A percentile compares a stretch with the other conserved stretches of the same genome.
phyloP scores from a whole-genome alignment of 2,329 filamentous ascomycete species.

The Didymella lethalis region DNA sequence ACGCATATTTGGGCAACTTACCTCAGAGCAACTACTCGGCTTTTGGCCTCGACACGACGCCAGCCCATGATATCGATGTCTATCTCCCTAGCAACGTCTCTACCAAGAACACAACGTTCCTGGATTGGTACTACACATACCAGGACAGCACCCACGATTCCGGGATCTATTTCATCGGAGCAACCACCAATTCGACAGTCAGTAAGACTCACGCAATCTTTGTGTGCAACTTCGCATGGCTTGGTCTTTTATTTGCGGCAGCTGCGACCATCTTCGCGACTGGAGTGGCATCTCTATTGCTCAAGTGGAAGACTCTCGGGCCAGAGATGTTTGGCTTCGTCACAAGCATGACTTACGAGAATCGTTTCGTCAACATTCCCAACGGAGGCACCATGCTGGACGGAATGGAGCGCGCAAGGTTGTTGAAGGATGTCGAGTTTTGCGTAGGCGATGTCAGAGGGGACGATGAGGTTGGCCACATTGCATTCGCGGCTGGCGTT shows the following conservation, averaged over 20 bases:
- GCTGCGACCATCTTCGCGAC: constrained; percentile 32
- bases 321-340: constrained; percentile 50
- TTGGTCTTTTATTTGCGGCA: constrained; percentile 34
- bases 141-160: too few species aligned
- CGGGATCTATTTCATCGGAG: too few species aligned
- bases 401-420: constrained; percentile 46
- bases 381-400: constrained; percentile 42
- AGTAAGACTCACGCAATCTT: too few species aligned
- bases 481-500: constrained; percentile 47
- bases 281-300: constrained; percentile 28
- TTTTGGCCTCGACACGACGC: too few species aligned
- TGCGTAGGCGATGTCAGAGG: constrained; percentile 44
- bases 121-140: too few species aligned
- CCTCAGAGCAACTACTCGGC: too few species aligned
- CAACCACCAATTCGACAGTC: too few species aligned
- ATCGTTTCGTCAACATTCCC: constrained; percentile 40
- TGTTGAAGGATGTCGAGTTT: constrained; percentile 44
- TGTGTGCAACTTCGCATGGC: constrained; percentile 36
- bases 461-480: constrained; percentile 43
- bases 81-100: too few species aligned
- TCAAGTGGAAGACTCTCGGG: constrained; percentile 40
- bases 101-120: too few species aligned
- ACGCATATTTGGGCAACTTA: too few species aligned
- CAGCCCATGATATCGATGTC: too few species aligned
- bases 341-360: constrained; percentile 50